Conservation (phyloP, 208 protist species). For the Crithidia expoeki region DNA sequence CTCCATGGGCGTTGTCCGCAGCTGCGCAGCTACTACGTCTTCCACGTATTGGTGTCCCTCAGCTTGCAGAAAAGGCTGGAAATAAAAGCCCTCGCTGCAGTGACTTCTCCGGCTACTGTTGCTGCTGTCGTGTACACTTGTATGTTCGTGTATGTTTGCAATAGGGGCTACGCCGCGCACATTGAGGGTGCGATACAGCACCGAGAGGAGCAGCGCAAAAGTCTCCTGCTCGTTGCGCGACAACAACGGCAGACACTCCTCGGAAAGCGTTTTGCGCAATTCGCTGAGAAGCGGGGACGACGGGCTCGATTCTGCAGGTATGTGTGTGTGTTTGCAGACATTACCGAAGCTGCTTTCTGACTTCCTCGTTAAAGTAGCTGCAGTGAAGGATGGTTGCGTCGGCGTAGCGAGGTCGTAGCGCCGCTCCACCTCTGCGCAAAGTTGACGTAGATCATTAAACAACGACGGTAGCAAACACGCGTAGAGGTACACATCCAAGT, state of each 20-base stretch:
- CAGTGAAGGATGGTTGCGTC: not conserved
- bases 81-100: not conserved
- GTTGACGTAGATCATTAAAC: not conserved
- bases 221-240: not conserved
- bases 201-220: conserved; percentile 12
- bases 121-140: not conserved
- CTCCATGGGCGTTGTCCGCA: not conserved
- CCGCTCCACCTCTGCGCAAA: conserved; percentile 5
- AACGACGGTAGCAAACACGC: conserved; percentile 1
- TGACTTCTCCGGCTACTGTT: not conserved
- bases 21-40: not conserved
- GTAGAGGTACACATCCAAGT: conserved; percentile 5
- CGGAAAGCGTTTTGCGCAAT: no score
- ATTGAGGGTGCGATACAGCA: not conserved
- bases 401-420: conserved; percentile 6
- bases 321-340: no score
- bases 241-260: not conserved
- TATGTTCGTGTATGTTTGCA: no score
- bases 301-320: no score
- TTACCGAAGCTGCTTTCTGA: not conserved
- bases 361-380: not conserved
- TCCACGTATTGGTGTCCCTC: not conserved
- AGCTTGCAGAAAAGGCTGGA: not conserved
- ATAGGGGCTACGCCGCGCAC: not conserved
- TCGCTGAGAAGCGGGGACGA: no score